Percentiles rank a stretch among this genome's conserved stretches.
These are phyloP conservation scores for Wickerhamomyces bovis DNA, from an alignment of 805 yeast genomes.

Conservation along the genomic window DNA sequence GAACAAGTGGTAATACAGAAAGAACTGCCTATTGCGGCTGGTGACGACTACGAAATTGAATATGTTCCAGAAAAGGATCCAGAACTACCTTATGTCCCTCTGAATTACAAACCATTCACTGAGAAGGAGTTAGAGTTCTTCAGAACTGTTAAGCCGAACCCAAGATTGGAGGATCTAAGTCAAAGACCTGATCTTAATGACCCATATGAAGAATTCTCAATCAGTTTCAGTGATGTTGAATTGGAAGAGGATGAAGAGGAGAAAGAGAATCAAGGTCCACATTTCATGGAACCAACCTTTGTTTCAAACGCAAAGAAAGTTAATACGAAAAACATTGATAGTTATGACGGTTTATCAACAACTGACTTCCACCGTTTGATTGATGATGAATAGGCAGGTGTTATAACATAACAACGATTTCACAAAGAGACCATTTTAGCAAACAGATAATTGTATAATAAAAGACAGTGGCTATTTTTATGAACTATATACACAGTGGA, in stretches of 20 bases:
- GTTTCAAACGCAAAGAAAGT: constrained; percentile 16
- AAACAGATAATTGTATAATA: neutral
- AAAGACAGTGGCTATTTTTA: neutral
- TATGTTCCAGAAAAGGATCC: constrained; percentile 34
- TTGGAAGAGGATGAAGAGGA: constrained; percentile 23
- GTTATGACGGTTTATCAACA: constrained; percentile 16
- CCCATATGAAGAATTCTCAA: constrained; percentile 14
- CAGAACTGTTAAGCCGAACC: constrained; percentile 17
- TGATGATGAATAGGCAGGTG: constrained; percentile 11
- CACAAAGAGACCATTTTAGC: neutral
- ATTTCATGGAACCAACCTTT: constrained; percentile 24
- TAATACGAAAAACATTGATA: constrained; percentile 6
- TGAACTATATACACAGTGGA: neutral
- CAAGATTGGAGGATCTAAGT: constrained; percentile 11
- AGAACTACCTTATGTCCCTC: constrained; percentile 39
- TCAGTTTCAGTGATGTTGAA: constrained; percentile 22
- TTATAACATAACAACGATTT: neutral
- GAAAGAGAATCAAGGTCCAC: constrained; percentile 9
- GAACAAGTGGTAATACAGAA: constrained; percentile 5
- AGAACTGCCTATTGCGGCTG: constrained; percentile 7
- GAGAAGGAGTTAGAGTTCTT: constrained; percentile 26
- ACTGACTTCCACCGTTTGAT: constrained; percentile 19
- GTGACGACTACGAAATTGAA: constrained; percentile 41
- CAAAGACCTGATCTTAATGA: constrained; percentile 8
- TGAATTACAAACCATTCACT: constrained; percentile 36